Conservation (phyloP, 225 moss, liverwort and hornwort species). For the Pleurozium schreberi region DNA sequence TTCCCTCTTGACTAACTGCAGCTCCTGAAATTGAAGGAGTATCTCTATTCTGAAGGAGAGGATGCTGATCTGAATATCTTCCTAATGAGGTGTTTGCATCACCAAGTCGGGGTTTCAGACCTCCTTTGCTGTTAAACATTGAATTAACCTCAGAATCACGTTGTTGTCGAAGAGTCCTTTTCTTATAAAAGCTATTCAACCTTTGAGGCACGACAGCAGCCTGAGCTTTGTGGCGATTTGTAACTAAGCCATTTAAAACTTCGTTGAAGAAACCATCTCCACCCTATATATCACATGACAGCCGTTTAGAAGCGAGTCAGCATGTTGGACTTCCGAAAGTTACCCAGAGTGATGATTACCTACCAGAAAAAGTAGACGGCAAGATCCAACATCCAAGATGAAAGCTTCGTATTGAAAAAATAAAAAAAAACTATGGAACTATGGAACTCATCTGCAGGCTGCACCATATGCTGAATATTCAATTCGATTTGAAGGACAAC, state of each 20-base stretch:
- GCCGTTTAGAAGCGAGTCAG: not conserved
- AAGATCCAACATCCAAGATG: not conserved
- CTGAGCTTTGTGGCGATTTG: conserved; percentile 60
- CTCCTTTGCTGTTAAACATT: conserved; percentile 12
- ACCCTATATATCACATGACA: conserved; percentile 30
- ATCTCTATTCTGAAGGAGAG: conserved; percentile 20
- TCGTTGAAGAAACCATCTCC: conserved; percentile 97
- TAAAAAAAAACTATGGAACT: not conserved
- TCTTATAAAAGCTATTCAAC: conserved; percentile 43
- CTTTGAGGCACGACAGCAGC: conserved; percentile 55
- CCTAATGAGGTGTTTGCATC: not conserved
- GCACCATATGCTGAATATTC: not conserved
- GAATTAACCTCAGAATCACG: conserved; percentile 9
- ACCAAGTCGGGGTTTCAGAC: conserved; percentile 25
- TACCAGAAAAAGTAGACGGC: not conserved
- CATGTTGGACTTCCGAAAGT: not conserved
- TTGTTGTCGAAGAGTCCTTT: conserved; percentile 25
- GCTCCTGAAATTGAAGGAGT: conserved; percentile 6
- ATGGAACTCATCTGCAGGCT: not conserved
- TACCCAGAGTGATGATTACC: not conserved
- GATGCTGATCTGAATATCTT: conserved; percentile 18
- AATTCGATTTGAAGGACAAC: not conserved
- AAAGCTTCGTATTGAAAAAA: not conserved
- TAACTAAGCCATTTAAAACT: conserved; percentile 81
- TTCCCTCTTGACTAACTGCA: not conserved